These are phyloP conservation scores for Capniomyces stellatus DNA, from an alignment of 371 early-diverging fungal species.

Conservation along the genomic window DNA sequence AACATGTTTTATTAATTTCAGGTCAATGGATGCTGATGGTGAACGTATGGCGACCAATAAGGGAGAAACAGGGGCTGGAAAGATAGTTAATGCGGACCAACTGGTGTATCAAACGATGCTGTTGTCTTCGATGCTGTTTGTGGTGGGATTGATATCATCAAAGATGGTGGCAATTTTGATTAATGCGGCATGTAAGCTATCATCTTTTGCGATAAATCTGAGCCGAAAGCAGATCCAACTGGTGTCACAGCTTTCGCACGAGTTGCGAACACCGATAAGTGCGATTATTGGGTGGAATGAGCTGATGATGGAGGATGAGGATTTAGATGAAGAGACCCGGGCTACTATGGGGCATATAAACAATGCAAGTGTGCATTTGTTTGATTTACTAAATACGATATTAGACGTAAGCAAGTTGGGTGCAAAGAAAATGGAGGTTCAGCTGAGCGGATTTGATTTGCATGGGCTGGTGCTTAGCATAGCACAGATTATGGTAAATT, in stretches of 20 bases:
- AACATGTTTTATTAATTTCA: not conserved
- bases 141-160: not conserved
- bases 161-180: not conserved
- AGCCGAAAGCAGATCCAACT: constrained; percentile 3
- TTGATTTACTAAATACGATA: constrained; percentile 23
- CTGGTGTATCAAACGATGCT: not conserved
- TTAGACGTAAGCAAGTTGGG: constrained; percentile 26
- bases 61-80: too few species aligned
- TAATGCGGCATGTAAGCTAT: not conserved
- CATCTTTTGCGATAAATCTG: not conserved
- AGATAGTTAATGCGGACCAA: too few species aligned
- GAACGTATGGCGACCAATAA: not conserved
- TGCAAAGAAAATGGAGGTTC: constrained; percentile 19
- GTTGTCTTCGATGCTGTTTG: not conserved
- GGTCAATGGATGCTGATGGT: not conserved
- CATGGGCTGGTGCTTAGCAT: constrained; percentile 22
- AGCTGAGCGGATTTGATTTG: constrained; percentile 19
- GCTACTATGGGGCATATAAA: constrained; percentile 22
- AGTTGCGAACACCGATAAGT: constrained; percentile 16
- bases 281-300: constrained; percentile 28
- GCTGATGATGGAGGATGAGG: constrained; percentile 23
- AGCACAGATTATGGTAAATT: constrained; percentile 23
- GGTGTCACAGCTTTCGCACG: constrained; percentile 6
- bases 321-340: constrained; percentile 13
- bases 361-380: constrained; percentile 19